These are phyloP conservation scores for Gracilaria caudata DNA, from an alignment of 23 red algal genomes.

Conservation along the genomic window DNA sequence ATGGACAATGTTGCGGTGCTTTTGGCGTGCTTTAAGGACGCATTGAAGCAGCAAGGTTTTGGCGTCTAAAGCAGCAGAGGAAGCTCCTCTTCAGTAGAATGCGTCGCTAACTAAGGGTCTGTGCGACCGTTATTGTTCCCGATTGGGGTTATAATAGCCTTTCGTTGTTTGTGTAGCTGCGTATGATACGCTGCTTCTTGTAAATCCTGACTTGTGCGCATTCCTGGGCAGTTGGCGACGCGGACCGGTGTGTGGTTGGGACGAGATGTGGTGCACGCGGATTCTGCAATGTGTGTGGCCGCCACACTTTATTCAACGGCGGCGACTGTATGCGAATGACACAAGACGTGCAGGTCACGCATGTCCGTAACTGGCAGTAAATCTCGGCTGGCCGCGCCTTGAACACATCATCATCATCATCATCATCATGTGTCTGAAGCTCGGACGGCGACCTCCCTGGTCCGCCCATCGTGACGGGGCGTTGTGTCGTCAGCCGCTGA, in stretches of 20 bases:
- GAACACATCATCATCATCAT: no score
- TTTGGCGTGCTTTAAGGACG: conserved; percentile 70
- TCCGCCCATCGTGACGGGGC: no score
- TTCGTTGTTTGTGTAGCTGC: neutral
- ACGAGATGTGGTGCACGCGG: neutral
- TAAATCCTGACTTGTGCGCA: conserved; percentile 12
- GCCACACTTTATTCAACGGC: neutral
- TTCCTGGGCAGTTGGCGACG: neutral
- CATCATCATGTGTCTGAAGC: no score
- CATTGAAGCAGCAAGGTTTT: conserved; percentile 68
- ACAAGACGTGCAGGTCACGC: neutral
- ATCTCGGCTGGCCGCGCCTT: no score
- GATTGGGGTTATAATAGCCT: neutral
- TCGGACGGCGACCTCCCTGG: no score
- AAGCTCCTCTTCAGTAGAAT: neutral
- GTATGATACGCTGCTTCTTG: neutral
- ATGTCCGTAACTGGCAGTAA: neutral
- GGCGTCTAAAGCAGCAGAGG: neutral
- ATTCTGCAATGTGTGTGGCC: neutral
- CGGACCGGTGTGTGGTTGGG: neutral
- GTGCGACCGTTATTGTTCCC: neutral
- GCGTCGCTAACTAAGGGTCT: neutral
- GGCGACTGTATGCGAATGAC: neutral
- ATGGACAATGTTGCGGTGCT: conserved; percentile 65
- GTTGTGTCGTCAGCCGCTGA: no score